Evolutionary conservation across 495 filamentous ascomycete species (phyloP), one percentile per base, ranked within the genome.

Genomic region (Hypoxylon perforatum): DNA sequence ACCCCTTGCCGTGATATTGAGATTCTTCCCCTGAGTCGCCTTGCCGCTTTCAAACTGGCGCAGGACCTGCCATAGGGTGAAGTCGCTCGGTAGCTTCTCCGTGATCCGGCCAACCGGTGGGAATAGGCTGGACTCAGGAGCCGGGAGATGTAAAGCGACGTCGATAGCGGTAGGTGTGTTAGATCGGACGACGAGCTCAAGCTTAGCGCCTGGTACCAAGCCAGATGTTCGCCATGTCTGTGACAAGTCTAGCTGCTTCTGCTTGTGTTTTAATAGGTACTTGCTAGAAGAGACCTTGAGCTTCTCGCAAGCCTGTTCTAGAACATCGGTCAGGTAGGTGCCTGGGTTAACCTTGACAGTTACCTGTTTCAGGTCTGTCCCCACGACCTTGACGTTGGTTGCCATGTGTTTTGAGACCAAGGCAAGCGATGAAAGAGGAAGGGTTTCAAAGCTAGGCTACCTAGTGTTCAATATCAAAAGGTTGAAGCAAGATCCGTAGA

Each of bases 121-220:
- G 42, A 70, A 73, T 48, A 80, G 79, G 12, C 77, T 80, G 4
- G 84, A 84, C 72, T 91, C 91, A 4, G 84, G 83, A 21, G 87
- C 82, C 22, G 90, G 90, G 11, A 96, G 80, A 71, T 96, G 92
- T 17, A 99, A 82, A 4, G 91, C 93, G 19, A 98, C 89, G 19
- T 89, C 91, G 53, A 99, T 88, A 28, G 91, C 88, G 10, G 92
- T 88, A 1, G 94, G 90, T 0, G 92, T 93, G 47, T 87, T 89
- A 25, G 92, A 94, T 53, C 87, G 84, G 61, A 90, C 86, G n/a
- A 97, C 89, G 46, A 98, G 90, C 67, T 99, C 93, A 18, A 99
- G 85, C 67, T 96, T 97, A 22, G 95, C 94, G 25, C 95, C 95
- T 14, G 92, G 85, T 5, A 82, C 82, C 10, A 99, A 87, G 54